phyloP scores from a whole-genome alignment of 352 stramenopile species.

The Globisporangium lucens region DNA sequence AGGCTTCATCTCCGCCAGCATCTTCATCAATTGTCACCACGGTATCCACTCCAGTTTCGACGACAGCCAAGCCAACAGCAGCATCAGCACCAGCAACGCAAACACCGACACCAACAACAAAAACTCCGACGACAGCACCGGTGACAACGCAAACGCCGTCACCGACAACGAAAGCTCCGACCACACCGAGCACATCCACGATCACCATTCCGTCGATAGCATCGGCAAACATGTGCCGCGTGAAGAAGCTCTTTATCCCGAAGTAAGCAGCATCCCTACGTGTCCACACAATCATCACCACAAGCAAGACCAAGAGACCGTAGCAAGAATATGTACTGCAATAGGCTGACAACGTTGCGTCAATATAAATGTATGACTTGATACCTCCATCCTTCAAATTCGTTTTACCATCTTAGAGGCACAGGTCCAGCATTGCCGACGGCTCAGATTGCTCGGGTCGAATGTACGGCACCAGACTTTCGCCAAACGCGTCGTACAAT shows the following conservation, averaged over 20 bases:
- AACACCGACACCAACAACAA: constrained; percentile 7
- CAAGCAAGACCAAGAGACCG: not conserved
- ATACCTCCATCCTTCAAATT: constrained; percentile 8
- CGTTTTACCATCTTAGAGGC: constrained; percentile 22
- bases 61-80: constrained; percentile 5
- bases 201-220: constrained; percentile 10
- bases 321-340: constrained; percentile 2
- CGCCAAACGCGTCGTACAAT: constrained; percentile 78
- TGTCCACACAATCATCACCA: not conserved
- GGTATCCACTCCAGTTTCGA: constrained; percentile 3
- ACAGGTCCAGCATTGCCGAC: constrained; percentile 43
- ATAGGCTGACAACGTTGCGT: not conserved
- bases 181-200: not conserved
- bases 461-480: constrained; percentile 76
- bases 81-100: not conserved
- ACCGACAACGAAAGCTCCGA: constrained; percentile 7
- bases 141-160: not conserved
- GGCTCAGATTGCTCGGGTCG: constrained; percentile 40
- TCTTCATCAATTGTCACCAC: constrained; percentile 10
- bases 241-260: constrained; percentile 30
- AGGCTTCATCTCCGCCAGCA: not conserved
- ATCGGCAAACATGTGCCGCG: constrained; percentile 26
- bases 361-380: constrained; percentile 15
- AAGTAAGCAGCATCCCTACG: constrained; percentile 10
- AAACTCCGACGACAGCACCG: constrained; percentile 13